Percentiles rank a stretch among this genome's conserved stretches.
Evolutionary conservation across 2,329 filamentous ascomycete genomes (phyloP).

Genomic region (Alternaria sp.): DNA sequence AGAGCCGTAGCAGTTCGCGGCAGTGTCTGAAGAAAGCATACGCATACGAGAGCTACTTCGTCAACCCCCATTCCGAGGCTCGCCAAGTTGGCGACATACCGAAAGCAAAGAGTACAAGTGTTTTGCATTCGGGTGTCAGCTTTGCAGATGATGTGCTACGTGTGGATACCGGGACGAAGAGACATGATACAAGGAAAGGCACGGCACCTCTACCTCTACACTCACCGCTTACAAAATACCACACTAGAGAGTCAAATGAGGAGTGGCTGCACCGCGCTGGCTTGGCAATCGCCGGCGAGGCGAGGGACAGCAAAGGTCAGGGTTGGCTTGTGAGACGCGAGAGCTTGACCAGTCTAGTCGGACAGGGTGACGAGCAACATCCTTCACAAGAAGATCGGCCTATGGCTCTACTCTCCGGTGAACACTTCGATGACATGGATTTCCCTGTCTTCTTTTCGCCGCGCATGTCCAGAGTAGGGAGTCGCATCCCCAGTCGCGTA

Average conservation of each 20-base stretch:
- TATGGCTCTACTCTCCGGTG: conserved; percentile 45
- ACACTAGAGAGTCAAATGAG: conserved; percentile 50
- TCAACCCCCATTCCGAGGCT: conserved; percentile 32
- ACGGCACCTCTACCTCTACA: conserved; percentile 41
- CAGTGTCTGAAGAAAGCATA: conserved; percentile 49
- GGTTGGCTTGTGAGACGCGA: conserved; percentile 66
- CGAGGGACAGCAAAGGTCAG: conserved; percentile 69
- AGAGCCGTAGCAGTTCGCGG: conserved; percentile 47
- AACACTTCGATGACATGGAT: conserved; percentile 48
- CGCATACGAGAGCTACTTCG: conserved; percentile 48
- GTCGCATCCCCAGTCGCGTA: conserved; percentile 50
- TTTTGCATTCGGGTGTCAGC: conserved; percentile 47
- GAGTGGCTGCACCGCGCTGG: conserved; percentile 69
- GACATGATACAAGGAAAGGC: conserved; percentile 44
- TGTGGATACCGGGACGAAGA: conserved; percentile 15
- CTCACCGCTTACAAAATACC: conserved; percentile 38
- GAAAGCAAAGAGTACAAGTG: conserved; percentile 58
- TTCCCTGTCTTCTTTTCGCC: conserved; percentile 43
- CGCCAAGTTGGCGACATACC: conserved; percentile 50
- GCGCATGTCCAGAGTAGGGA: conserved; percentile 42
- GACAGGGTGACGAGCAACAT: conserved; percentile 47
- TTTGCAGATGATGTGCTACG: conserved; percentile 31
- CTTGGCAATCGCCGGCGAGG: conserved; percentile 64
- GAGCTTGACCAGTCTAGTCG: conserved; percentile 63
- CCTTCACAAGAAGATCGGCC: conserved; percentile 33